These are phyloP conservation scores for Mallotus japonicus DNA, from an alignment of 441 rosid species.

Conservation along the genomic window DNA sequence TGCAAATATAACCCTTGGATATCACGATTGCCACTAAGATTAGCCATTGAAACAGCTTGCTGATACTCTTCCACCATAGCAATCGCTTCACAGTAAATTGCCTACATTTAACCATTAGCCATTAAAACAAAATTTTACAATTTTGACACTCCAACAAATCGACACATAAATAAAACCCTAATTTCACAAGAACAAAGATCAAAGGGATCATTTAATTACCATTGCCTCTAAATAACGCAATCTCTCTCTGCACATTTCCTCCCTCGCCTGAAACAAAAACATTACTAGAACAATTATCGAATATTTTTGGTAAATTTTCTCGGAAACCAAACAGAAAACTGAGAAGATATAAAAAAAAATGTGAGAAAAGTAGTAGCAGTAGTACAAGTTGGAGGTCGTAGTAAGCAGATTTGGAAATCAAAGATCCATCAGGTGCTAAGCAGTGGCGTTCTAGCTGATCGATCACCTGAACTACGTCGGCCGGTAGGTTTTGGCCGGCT, in stretches of 20 bases:
- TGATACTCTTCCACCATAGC: constrained; percentile 95
- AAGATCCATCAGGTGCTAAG: constrained; percentile 91
- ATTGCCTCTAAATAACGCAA: constrained; percentile 88
- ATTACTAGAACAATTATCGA: too few relatives aligned
- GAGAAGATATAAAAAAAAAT: neutral
- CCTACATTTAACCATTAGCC: constrained; percentile 33
- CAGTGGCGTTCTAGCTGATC: constrained; percentile 98
- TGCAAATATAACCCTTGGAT: constrained; percentile 60
- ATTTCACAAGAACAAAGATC: neutral
- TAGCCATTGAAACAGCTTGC: constrained; percentile 69
- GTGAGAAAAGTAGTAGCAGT: constrained; percentile 35
- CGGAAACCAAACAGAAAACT: constrained; percentile 7
- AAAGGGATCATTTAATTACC: constrained; percentile 39
- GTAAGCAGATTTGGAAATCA: constrained; percentile 80
- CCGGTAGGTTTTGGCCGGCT: constrained; percentile 68
- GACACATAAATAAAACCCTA: neutral
- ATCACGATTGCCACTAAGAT: constrained; percentile 73
- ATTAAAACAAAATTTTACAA: neutral
- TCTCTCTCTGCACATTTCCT: constrained; percentile 90
- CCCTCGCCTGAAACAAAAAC: constrained; percentile 66
- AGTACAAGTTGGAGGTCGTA: constrained; percentile 82
- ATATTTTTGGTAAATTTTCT: neutral
- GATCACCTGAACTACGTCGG: constrained; percentile 75
- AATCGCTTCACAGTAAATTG: constrained; percentile 72
- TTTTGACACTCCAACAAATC: neutral